Percentiles rank a stretch among this genome's conserved stretches.
Conservation (phyloP, 441 rosid genomes). For the Eruca vesicaria region DNA sequence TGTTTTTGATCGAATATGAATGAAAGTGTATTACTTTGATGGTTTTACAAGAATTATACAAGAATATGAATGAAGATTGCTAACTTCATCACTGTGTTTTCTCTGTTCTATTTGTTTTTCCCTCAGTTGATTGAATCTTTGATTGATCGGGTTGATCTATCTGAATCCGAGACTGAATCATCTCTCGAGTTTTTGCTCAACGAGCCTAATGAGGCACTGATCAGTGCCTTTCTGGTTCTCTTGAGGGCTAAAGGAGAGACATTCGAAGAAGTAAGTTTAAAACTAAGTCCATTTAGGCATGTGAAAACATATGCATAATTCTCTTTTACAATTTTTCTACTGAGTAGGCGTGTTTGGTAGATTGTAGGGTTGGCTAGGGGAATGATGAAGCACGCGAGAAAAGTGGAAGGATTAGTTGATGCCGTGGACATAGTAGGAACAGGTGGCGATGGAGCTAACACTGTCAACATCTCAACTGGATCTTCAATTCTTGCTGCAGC, state of each 20-base stretch:
- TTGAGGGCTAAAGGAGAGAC: constrained; percentile 97
- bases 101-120: neutral
- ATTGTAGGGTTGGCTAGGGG: constrained; percentile 87
- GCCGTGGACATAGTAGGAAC: constrained; percentile 93
- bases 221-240: constrained; percentile 86
- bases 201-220: constrained; percentile 60
- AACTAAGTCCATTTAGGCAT: neutral
- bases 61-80: too few species aligned
- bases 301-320: neutral
- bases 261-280: constrained; percentile 65
- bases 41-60: neutral
- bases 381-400: constrained; percentile 72
- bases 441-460: constrained; percentile 95
- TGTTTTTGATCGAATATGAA: neutral
- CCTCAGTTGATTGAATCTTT: constrained; percentile 73
- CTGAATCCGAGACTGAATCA: constrained; percentile 77
- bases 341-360: constrained; percentile 34
- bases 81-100: neutral
- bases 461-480: constrained; percentile 92
- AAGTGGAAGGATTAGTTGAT: constrained; percentile 74
- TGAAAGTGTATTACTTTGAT: neutral
- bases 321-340: neutral
- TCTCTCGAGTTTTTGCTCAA: constrained; percentile 61
- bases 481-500: constrained; percentile 93
- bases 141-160: constrained; percentile 64